Base-by-base conservation (phyloP, 228 moss, liverwort and hornwort genomes). In the Sphagnum magellanicum region DNA sequence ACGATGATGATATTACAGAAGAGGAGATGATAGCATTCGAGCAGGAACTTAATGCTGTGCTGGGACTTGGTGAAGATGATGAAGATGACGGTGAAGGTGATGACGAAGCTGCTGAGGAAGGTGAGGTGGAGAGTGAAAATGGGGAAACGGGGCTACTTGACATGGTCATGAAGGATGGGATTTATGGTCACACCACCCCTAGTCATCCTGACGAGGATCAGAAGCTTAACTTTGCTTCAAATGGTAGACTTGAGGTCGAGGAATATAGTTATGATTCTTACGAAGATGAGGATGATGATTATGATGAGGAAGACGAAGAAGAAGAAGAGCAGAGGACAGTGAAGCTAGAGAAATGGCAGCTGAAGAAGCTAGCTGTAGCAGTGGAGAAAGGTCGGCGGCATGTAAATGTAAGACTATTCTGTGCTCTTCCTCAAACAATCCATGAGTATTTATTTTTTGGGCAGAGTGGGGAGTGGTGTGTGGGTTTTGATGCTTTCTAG, bases 261-360 rank as follows among this genome's bases (percentile, higher is more conserved):
- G 52, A 51, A 5, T 32, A 32, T 32, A 32, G 32, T 32, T 32
- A 32, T 32, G 32, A 32, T 32, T 32, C 32, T 32, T 32, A 32
- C 3, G 68, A 66, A 49, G 64, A 15, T 4, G 59, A 49, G 51
- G 47, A 52, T 62, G 6, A 63, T 13, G 50, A 50, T 16, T 59
- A 66, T 3, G 50, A 73, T 12, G 69, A 69, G 5, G 71, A 72
- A 6, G 84, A 81, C 0, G 78, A 76, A 46, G 83, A 71, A 50
- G 76, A 84, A 11, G 86, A 88, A 5, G 92, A 89, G 71, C 77
- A 77, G 76, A 88, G 91, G 74, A 75, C 79, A 74, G 83, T 97
- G 6, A 80, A 79, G n/a, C 75, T 97, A 66, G 89, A 97, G 74
- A 69, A 74, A 59, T 97, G 96, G 96, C 96, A 97, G 67, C 71